Percentiles rank a stretch among this genome's conserved stretches.
Evolutionary conservation across 1,284 basidiomycete genomes (phyloP).

Genomic region (Sporisorium sorghi): DNA sequence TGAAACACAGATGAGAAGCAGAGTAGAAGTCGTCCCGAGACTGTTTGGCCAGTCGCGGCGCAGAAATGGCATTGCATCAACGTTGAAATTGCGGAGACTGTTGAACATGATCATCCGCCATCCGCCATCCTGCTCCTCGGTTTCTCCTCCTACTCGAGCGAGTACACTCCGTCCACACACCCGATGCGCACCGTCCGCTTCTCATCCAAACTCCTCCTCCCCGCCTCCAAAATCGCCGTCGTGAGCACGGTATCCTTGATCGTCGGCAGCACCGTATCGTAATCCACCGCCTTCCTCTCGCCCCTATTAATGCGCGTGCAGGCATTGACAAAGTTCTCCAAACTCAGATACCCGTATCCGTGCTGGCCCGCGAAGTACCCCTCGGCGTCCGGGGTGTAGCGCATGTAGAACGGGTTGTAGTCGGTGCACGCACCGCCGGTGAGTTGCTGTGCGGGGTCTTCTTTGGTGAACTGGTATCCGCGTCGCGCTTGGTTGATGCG

Average conservation of each 20-base stretch:
- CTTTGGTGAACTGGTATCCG: constrained; percentile 86
- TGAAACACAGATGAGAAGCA: too few relatives aligned
- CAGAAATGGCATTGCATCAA: background rate
- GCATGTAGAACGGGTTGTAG: constrained; percentile 94
- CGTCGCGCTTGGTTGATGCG: constrained; percentile 90
- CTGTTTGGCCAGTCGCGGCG: too few relatives aligned
- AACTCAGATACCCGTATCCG: constrained; percentile 87
- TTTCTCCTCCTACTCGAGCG: constrained; percentile 76
- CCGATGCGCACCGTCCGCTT: constrained; percentile 82
- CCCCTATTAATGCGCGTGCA: constrained; percentile 77
- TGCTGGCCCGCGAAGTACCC: constrained; percentile 92
- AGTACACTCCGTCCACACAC: constrained; percentile 77
- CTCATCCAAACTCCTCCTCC: constrained; percentile 87
- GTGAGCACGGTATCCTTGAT: constrained; percentile 88
- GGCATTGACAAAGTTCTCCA: constrained; percentile 86
- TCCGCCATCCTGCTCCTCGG: too few relatives aligned
- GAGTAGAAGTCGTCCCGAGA: background rate
- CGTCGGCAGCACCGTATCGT: constrained; percentile 85
- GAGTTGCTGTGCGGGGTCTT: constrained; percentile 83
- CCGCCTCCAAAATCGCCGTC: constrained; percentile 90
- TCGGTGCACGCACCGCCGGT: constrained; percentile 61
- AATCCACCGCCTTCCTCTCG: constrained; percentile 75
- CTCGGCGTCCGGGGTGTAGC: constrained; percentile 88
- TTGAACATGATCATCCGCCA: too few relatives aligned
- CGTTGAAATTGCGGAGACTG: too few relatives aligned